A percentile compares a stretch with the other conserved stretches of the same genome.
phyloP scores from a whole-genome alignment of 1,139 yeast species.

The Protomyces macrosporus region DNA sequence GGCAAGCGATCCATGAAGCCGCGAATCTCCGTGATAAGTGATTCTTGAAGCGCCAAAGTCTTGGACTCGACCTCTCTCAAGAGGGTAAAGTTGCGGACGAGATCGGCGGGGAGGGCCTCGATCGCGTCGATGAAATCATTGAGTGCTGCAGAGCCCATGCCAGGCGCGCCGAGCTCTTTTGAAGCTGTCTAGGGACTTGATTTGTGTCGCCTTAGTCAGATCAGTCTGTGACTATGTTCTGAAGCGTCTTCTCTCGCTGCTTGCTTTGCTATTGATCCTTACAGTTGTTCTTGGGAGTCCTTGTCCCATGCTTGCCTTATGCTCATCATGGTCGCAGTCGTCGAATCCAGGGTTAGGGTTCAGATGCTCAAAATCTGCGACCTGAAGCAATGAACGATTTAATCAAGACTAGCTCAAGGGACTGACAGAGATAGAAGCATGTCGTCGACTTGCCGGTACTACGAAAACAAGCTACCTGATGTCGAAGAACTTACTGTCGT shows the following conservation, averaged over 20 bases:
- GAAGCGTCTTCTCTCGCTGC: neutral
- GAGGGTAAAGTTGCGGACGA: constrained; percentile 77
- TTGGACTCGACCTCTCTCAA: constrained; percentile 93
- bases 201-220: too few species aligned
- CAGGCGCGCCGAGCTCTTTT: neutral
- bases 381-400: too few species aligned
- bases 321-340: too few species aligned
- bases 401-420: neutral
- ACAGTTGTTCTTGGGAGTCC: neutral
- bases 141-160: constrained; percentile 60
- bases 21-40: constrained; percentile 9
- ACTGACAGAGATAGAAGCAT: constrained; percentile 20
- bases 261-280: neutral
- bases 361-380: too few species aligned
- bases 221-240: too few species aligned
- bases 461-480: constrained; percentile 97
- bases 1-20: constrained; percentile 21
- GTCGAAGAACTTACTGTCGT: constrained; percentile 91
- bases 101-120: constrained; percentile 82
- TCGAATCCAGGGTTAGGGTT: neutral
- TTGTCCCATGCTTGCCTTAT: neutral
- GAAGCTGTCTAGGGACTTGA: neutral
- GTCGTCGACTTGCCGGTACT: constrained; percentile 66
- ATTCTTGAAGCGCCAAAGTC: constrained; percentile 50
- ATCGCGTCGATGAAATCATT: constrained; percentile 88